Percentiles rank a stretch among this genome's conserved stretches.
These are phyloP conservation scores for Pseudocercospora fijiensis DNA, from an alignment of 2,329 filamentous ascomycete genomes.

Conservation along the genomic window DNA sequence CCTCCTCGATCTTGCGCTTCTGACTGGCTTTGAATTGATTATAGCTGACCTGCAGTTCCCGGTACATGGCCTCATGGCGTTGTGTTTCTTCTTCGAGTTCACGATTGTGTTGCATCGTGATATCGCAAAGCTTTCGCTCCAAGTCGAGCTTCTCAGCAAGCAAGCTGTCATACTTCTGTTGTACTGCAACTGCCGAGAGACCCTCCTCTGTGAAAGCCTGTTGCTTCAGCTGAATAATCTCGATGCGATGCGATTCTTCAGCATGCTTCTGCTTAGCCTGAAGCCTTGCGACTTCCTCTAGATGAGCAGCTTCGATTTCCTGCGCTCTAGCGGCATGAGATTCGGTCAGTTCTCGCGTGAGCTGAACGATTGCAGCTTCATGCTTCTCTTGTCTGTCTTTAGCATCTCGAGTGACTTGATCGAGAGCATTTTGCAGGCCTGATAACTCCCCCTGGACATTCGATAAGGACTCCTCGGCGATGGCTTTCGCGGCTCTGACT, in stretches of 20 bases:
- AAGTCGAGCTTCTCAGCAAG: conserved; percentile 17
- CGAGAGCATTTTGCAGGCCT: conserved; percentile 26
- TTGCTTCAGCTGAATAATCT: conserved; percentile 7
- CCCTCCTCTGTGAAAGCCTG: conserved; percentile 1
- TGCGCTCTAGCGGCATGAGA: conserved; percentile 7
- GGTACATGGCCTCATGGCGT: conserved; percentile 27
- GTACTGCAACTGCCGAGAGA: conserved; percentile 4
- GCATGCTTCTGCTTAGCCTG: not conserved
- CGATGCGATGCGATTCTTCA: not conserved
- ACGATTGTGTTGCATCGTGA: conserved; percentile 27
- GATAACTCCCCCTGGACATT: conserved; percentile 8
- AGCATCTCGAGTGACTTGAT: conserved; percentile 23
- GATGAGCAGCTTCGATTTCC: conserved; percentile 13
- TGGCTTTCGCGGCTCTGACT: not conserved
- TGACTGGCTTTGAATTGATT: conserved; percentile 24
- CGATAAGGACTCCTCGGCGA: conserved; percentile 9
- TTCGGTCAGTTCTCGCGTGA: conserved; percentile 12
- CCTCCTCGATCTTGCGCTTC: conserved; percentile 17
- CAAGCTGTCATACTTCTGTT: conserved; percentile 13
- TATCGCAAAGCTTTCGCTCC: conserved; percentile 21
- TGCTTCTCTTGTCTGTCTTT: conserved; percentile 24
- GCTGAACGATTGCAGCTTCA: conserved; percentile 12
- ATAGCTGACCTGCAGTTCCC: conserved; percentile 23
- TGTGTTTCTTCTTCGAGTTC: conserved; percentile 30
- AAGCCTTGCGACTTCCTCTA: not conserved